Evolutionary conservation across 73 alveolate species (phyloP), one percentile per base, ranked within the genome.

Genomic region (Paramecium sonneborni): DNA sequence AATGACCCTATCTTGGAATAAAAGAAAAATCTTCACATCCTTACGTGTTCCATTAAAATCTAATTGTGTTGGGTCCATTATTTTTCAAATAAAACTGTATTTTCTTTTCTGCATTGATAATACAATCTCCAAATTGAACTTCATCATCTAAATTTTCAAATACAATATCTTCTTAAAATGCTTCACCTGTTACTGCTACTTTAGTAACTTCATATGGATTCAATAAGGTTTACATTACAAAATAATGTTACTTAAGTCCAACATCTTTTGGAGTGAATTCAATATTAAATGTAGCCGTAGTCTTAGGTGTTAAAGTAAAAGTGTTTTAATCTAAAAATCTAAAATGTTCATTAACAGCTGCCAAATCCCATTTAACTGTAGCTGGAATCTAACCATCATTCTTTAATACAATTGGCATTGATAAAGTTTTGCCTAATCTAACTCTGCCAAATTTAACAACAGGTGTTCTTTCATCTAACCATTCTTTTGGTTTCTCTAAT

Each of bases 351-450:
- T 97, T 88, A 4, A 43, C 97, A 18, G 95, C 96, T 24, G 95
- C 85, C 23, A 96, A 95, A 57, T 97, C 99, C 93, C 98, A 97
- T 94, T 96, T 96, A 5, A 97, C 99, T 21, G 99, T 98, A 1
- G 99, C 99, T 7, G 99, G 99, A 30, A 98, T 98, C 21, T 97
- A 95, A 37, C 99, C 99, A 92, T 97, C 99, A 95, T 98, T 98
- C 82, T 96, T 97, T 18, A 97, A 88, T 57, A 94, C 96, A 43
- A 98, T 97, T 48, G 97, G 98, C 28, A 95, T 91, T 57, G 95
- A 90, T 11, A 98, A 92, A 26, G 94, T 92, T 86, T 97, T 98
- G 43, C 97, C 97, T 39, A 97, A 85, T 94, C 99, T 95, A 24
- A 98, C 97, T 96, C 96, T 98, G 79, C 96, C 96, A 93, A 98